These are phyloP conservation scores for Prinsepia uniflora DNA, from an alignment of 306 rosid genomes.

Conservation along the genomic window DNA sequence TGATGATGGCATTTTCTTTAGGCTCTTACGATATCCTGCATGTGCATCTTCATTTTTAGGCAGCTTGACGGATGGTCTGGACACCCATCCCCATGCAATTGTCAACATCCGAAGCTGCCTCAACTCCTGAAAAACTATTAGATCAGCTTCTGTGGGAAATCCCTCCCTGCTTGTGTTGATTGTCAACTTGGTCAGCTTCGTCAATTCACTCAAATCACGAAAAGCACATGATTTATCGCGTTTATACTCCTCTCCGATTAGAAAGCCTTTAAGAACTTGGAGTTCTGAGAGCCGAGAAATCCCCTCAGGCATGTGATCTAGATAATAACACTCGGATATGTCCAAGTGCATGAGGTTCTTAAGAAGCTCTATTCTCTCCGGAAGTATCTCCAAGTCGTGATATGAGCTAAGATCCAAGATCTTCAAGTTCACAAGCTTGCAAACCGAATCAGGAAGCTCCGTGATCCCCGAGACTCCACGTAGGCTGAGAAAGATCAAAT, in stretches of 20 bases:
- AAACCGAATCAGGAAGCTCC: conserved; percentile 25
- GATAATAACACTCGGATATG: conserved; percentile 34
- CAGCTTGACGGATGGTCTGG: background rate
- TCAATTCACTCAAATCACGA: conserved; percentile 6
- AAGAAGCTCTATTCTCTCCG: conserved; percentile 8
- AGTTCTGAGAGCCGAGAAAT: conserved; percentile 19
- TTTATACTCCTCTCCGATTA: background rate
- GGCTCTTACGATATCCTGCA: background rate
- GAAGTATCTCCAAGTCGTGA: conserved; percentile 32
- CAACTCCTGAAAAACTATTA: background rate
- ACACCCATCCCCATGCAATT: conserved; percentile 25
- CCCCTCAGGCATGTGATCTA: conserved; percentile 24
- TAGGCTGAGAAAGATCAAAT: conserved; percentile 27
- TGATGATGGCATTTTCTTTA: background rate
- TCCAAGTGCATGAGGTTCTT: conserved; percentile 34
- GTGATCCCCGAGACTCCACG: conserved; percentile 29
- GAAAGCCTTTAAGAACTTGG: conserved; percentile 27
- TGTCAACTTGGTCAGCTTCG: conserved; percentile 30
- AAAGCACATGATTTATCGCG: conserved; percentile 13
- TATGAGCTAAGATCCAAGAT: conserved; percentile 34
- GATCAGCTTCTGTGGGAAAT: conserved; percentile 24
- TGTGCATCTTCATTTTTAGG: background rate
- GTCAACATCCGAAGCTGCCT: conserved; percentile 16
- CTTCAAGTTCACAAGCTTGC: background rate
- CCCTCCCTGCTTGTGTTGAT: conserved; percentile 20